phyloP scores from a whole-genome alignment of 495 filamentous ascomycete species.

The Chaetomium fimeti region DNA sequence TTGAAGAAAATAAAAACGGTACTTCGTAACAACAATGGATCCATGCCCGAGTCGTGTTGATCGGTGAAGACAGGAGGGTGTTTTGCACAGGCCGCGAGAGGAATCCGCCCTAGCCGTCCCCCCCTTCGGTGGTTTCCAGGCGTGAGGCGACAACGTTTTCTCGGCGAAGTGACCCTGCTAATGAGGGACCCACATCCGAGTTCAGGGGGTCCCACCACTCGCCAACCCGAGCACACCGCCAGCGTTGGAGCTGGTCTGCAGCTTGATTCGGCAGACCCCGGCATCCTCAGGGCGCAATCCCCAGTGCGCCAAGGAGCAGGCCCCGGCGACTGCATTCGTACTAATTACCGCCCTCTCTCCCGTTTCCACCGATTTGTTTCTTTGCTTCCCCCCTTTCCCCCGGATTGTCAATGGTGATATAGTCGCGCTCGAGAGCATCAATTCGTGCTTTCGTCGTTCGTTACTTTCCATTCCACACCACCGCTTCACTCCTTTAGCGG shows the following conservation, averaged over 20 bases:
- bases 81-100: background rate
- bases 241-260: slow-evolving; percentile 20
- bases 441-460: slow-evolving; percentile 50
- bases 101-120: slow-evolving; percentile 2
- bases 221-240: slow-evolving; percentile 28
- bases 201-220: slow-evolving; percentile 23
- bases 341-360: slow-evolving; percentile 32
- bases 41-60: background rate
- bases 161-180: slow-evolving; percentile 12
- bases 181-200: slow-evolving; percentile 35
- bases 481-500: slow-evolving; percentile 98
- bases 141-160: background rate
- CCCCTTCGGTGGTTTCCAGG: background rate
- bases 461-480: slow-evolving; percentile 55
- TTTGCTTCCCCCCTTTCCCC: slow-evolving; percentile 43
- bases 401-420: slow-evolving; percentile 48
- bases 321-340: slow-evolving; percentile 25
- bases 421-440: slow-evolving; percentile 52
- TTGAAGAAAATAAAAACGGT: background rate
- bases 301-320: slow-evolving; percentile 31
- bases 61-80: background rate
- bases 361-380: slow-evolving; percentile 23
- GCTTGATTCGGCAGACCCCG: slow-evolving; percentile 21
- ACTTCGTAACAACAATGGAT: background rate
- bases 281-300: slow-evolving; percentile 24